Evolutionary conservation across 768 basidiomycete species (phyloP).

Genomic region (Heimioporus sp.): DNA sequence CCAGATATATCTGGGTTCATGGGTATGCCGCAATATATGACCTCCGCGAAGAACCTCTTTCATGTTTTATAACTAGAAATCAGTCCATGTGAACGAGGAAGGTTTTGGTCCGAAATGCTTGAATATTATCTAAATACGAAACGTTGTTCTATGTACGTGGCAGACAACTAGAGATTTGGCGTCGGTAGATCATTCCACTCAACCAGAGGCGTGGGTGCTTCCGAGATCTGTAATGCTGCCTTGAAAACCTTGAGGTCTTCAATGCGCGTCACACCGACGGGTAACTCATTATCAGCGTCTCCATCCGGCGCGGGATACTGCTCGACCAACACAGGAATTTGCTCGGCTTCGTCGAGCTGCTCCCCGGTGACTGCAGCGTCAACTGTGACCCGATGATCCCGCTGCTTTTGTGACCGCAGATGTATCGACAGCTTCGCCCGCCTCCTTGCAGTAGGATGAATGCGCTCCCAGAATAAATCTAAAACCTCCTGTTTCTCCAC

Average conservation of each 20-base stretch:
- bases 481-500: conserved; percentile 78
- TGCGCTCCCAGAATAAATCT: conserved; percentile 61
- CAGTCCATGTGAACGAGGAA: too few relatives aligned
- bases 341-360: conserved; percentile 46
- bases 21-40: too few relatives aligned
- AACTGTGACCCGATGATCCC: conserved; percentile 55
- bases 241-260: conserved; percentile 68
- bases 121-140: too few relatives aligned
- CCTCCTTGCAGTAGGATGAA: conserved; percentile 65
- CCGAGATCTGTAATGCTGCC: conserved; percentile 49
- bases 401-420: conserved; percentile 67
- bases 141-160: too few relatives aligned
- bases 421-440: conserved; percentile 88
- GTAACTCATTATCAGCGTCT: conserved; percentile 40
- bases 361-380: conserved; percentile 52
- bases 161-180: conserved; percentile 46
- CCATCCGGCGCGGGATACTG: conserved; percentile 56
- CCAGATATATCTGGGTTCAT: too few relatives aligned
- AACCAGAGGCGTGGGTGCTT: conserved; percentile 64
- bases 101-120: too few relatives aligned
- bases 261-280: conserved; percentile 56
- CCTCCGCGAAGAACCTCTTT: too few relatives aligned
- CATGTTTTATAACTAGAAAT: too few relatives aligned
- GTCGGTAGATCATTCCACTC: conserved; percentile 72
- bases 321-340: conserved; percentile 56